A percentile compares a stretch with the other conserved stretches of the same genome.
These are phyloP conservation scores for Botrytis porri DNA, from an alignment of 2,329 filamentous ascomycete species.

Conservation along the genomic window DNA sequence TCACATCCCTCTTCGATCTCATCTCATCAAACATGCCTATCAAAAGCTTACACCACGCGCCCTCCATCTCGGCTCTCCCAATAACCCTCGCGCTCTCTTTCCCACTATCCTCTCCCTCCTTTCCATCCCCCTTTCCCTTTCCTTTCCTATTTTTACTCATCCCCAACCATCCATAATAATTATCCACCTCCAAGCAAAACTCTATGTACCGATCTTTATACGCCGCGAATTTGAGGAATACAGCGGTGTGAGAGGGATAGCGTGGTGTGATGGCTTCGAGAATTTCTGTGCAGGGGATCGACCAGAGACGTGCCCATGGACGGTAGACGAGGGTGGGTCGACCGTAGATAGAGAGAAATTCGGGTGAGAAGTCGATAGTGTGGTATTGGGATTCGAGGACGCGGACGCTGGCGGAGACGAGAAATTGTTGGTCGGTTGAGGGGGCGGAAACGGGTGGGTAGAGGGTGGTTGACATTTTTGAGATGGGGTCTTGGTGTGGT, in stretches of 20 bases:
- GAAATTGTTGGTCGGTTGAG: background rate
- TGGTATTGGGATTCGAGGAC: background rate
- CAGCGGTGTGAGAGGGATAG: background rate
- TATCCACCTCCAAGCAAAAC: conserved; percentile 5
- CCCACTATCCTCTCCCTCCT: background rate
- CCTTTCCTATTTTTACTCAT: background rate
- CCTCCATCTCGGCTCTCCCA: background rate
- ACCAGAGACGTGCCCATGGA: conserved; percentile 5
- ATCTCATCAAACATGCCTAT: conserved; percentile 2
- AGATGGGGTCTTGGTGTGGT: background rate
- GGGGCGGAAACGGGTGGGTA: background rate
- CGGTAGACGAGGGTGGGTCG: background rate
- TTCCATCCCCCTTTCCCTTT: background rate
- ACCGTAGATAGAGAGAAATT: background rate
- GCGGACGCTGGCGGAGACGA: background rate
- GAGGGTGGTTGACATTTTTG: background rate
- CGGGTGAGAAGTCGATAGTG: background rate
- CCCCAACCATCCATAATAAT: background rate
- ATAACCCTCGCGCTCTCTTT: background rate
- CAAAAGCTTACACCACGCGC: background rate
- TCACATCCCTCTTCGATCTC: background rate
- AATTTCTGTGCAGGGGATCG: background rate
- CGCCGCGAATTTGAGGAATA: background rate
- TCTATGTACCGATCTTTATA: background rate
- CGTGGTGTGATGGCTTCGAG: background rate